These are phyloP conservation scores for Dacryopinax primogenitus DNA, from an alignment of 768 basidiomycete genomes.

Conservation along the genomic window DNA sequence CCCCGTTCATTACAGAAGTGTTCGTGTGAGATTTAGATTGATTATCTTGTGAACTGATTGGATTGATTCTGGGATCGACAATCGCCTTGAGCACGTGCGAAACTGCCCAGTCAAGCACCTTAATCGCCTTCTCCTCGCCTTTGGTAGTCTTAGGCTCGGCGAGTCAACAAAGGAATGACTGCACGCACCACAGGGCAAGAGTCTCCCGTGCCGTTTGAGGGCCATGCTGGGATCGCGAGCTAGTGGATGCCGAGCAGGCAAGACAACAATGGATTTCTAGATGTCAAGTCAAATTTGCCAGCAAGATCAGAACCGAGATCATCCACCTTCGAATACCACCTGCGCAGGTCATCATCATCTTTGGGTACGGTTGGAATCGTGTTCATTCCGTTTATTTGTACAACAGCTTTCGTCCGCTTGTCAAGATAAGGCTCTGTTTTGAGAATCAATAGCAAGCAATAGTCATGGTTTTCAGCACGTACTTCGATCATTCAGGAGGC, in stretches of 20 bases:
- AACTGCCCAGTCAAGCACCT: not conserved
- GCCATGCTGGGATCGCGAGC: not conserved
- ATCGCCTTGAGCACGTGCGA: not conserved
- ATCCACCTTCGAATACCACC: constrained; percentile 63
- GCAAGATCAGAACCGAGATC: not conserved
- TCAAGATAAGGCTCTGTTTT: constrained; percentile 38
- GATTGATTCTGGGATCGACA: not conserved
- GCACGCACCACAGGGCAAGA: not conserved
- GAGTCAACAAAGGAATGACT: not conserved
- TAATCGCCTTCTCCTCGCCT: not conserved
- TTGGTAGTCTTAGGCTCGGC: not conserved
- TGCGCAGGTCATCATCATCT: constrained; percentile 41
- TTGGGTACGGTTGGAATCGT: constrained; percentile 43
- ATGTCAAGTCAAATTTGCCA: constrained; percentile 10
- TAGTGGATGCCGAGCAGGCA: constrained; percentile 46
- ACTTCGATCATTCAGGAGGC: constrained; percentile 63
- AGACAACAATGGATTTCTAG: constrained; percentile 61
- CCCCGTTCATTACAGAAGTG: not conserved
- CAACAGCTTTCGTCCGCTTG: constrained; percentile 51
- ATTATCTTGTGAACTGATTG: not conserved
- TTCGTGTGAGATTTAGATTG: not conserved
- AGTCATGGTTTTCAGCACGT: constrained; percentile 18
- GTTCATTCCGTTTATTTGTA: constrained; percentile 62
- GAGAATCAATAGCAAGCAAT: constrained; percentile 16
- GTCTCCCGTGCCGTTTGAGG: not conserved